Evolutionary conservation across 169 alveolate species (phyloP), one percentile per base, ranked within the genome.

Genomic region (Miamiensis avidus): DNA sequence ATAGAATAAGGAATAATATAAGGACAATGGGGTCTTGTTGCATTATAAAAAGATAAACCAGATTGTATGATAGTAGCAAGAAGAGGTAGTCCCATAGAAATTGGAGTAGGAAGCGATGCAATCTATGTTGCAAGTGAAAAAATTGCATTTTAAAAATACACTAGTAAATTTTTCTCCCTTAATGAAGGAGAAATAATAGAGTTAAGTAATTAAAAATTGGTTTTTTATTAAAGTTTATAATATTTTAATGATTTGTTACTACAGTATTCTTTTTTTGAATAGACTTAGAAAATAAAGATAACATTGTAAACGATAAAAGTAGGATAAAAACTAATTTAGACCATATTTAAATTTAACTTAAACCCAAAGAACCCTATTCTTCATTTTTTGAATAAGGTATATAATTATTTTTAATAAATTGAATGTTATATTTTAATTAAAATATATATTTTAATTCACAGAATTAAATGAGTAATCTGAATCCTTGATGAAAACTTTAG

Each of bases 11-110:
- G 89, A 29, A 96, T 93, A 76, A 94, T 98, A 64, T 97, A 97
- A 83, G 99, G 99, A 26, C 97, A 99, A 34, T 98, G 99, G 99
- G 99, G 99, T 49, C 93, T 98, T n/a, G 97, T 98, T 34, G 88
- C 98, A 69, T 95, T 98, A 30, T 97, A 93, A 84, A 96, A 93
- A 84, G 94, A 93, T 78, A 89, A 96, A 82, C 98, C 99, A 29
- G 96, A 96, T 34, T 92, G 94, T 1, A 88, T 98, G 82, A 89
- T 97, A 29, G 98, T 97, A 49, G 99, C 99, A 28, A 95, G 99
- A 72, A 93, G 94, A 73, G 99, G 99, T 6, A 96, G 99, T 81
- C 99, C 99, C 0, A 89, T 98, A 28, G 93, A 97, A 29, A 94
- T 98, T 30, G 99, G 99, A 30, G 88, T 87, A 31, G 94, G 89